Evolutionary conservation across 2,329 filamentous ascomycete genomes (phyloP).

Genomic region (Akanthomyces lecanii): DNA sequence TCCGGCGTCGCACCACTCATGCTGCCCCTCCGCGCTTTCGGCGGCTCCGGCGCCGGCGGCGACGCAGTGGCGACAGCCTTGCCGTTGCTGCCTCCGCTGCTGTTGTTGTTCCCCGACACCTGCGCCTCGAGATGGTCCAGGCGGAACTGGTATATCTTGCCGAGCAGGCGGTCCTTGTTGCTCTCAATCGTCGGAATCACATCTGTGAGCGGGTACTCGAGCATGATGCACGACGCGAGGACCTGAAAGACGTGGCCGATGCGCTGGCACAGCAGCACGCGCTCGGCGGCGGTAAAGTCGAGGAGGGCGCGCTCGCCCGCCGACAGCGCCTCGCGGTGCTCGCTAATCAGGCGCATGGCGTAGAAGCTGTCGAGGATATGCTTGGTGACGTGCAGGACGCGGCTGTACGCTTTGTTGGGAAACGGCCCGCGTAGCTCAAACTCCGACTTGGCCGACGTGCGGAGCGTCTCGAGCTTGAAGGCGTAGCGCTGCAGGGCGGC

Average conservation of each 20-base stretch:
- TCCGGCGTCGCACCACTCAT: conserved; percentile 15
- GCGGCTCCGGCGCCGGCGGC: conserved; percentile 17
- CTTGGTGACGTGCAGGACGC: conserved; percentile 74
- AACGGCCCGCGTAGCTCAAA: conserved; percentile 89
- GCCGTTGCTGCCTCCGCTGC: conserved; percentile 6
- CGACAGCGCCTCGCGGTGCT: conserved; percentile 70
- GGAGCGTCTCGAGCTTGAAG: conserved; percentile 68
- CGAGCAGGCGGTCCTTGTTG: conserved; percentile 75
- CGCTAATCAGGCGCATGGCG: conserved; percentile 89
- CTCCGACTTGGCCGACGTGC: conserved; percentile 71
- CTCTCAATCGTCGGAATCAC: conserved; percentile 79
- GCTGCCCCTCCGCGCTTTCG: background rate
- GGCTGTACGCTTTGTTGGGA: conserved; percentile 65
- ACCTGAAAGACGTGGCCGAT: conserved; percentile 87
- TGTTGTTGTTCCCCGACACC: conserved; percentile 23
- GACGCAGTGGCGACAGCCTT: conserved; percentile 21
- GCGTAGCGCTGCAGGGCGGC: conserved; percentile 78
- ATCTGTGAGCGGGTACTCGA: conserved; percentile 90
- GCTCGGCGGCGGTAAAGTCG: conserved; percentile 72
- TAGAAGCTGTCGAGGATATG: conserved; percentile 91
- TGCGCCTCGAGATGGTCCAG: conserved; percentile 55
- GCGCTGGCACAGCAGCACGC: conserved; percentile 74
- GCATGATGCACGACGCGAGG: conserved; percentile 85
- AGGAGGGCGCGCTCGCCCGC: conserved; percentile 79
- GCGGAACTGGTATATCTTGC: conserved; percentile 83